Evolutionary conservation across 192 early-diverging fungal genomes (phyloP).

Genomic region (Gigaspora rosea): DNA sequence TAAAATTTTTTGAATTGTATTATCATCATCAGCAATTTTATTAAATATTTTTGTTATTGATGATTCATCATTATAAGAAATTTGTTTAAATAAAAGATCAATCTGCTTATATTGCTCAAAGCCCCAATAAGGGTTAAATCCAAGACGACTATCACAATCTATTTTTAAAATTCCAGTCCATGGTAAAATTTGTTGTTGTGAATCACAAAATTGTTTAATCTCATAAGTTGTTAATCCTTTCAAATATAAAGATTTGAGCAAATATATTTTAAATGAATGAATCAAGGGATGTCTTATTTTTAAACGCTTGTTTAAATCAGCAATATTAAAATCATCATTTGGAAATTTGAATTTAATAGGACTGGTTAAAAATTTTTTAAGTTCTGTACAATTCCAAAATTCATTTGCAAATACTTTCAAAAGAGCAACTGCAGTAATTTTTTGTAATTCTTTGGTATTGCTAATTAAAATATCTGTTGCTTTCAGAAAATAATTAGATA

Average conservation of each 20-base stretch:
- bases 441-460: background rate
- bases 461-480: conserved; percentile 3
- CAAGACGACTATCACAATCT: background rate
- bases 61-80: background rate
- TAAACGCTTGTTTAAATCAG: background rate
- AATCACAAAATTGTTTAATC: conserved; percentile 23
- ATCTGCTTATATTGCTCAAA: background rate
- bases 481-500: background rate
- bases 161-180: conserved; percentile 13
- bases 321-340: background rate
- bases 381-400: conserved; percentile 3
- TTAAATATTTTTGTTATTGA: background rate
- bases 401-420: conserved; percentile 29
- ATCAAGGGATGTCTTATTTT: conserved; percentile 8
- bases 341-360: too few species aligned
- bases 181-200: conserved; percentile 3
- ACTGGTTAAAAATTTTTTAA: too few species aligned
- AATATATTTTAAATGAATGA: conserved; percentile 31
- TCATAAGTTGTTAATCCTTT: conserved; percentile 20
- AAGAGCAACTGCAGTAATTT: conserved; percentile 21
- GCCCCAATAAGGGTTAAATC: conserved; percentile 25
- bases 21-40: background rate
- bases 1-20: background rate
- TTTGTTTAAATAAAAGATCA: background rate
- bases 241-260: conserved; percentile 12